These are phyloP conservation scores for Leishmania gerbilli DNA, from an alignment of 208 protist genomes.

Conservation along the genomic window DNA sequence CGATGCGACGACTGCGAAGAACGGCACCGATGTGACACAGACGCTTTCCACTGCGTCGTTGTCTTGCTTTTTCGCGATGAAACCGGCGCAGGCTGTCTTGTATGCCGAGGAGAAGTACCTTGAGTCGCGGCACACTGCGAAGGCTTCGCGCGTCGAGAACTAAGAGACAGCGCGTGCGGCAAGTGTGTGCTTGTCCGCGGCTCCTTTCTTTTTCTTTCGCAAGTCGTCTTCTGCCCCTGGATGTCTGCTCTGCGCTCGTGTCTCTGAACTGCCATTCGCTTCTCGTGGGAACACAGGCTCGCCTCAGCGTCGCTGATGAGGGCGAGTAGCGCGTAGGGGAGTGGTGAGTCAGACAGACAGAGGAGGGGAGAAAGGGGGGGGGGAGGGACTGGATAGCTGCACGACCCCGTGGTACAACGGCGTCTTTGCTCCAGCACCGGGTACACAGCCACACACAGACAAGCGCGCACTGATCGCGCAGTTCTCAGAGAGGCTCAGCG, in stretches of 20 bases:
- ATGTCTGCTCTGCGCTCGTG: background rate
- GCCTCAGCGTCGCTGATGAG: background rate
- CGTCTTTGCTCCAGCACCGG: background rate
- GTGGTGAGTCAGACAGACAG: background rate
- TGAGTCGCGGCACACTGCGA: background rate
- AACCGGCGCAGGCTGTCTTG: slow-evolving; percentile 7
- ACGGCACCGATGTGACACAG: background rate
- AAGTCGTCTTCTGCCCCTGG: background rate
- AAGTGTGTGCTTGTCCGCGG: background rate
- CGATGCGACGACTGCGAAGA: background rate
- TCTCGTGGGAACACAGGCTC: background rate
- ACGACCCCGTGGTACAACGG: background rate
- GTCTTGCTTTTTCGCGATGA: slow-evolving; percentile 3
- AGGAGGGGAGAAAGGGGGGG: background rate
- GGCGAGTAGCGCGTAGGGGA: background rate
- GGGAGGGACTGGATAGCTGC: background rate
- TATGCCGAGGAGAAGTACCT: background rate
- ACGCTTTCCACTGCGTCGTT: background rate
- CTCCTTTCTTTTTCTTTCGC: background rate
- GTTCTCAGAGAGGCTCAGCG: background rate
- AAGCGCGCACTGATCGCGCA: background rate
- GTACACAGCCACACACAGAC: background rate
- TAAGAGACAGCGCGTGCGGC: background rate
- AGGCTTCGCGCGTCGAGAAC: background rate
- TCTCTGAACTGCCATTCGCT: no score